Base-by-base conservation (phyloP, 1,284 basidiomycete species). In the Leccinum angustisporum region DNA sequence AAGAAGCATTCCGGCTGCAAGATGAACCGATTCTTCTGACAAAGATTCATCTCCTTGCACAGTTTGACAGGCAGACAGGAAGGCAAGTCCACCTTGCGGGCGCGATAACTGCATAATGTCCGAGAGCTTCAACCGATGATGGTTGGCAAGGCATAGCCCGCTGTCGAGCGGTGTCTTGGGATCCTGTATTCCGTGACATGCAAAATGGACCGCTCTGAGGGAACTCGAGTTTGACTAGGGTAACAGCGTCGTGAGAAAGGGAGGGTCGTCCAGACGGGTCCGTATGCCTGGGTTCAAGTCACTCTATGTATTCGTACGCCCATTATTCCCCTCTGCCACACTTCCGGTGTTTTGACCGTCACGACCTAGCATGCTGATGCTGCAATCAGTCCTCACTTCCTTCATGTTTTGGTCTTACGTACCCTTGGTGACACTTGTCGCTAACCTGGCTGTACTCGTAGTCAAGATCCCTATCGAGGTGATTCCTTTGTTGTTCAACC, bases 391-490 rank as follows among this genome's bases (percentile, higher is more conserved):
- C 5, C 18, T 66, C 14, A 50, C 14, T 18, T 56, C 62, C 5
- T 3, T 68, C n/a, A 67, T 71, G 66, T 67, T 61, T 40, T 77
- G 72, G 72, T 75, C 69, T 4, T 72, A 71, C 34, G 54, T 59
- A 16, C 72, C 76, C 3, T 31, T 75, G 2, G 30, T 69, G 13
- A 46, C 60, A 7, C 38, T 69, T 14, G 51, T 53, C 4, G 58
- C 63, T 8, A 56, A 56, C 16, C 61, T 54, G 3, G 52, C 30
- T 9, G 51, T 60, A 2, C 61, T 68, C 43, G 61, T 57, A 4
- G 59, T 72, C 34, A 77, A 75, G 48, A 70, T 73, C 31, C 65
- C 65, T 6, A 67, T 75, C 18, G 73, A 76, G 67, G 73, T 71
- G 55, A 34, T 16, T 30, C 40, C 11, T 8, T 11, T 5, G 1